Evolutionary conservation across 2,329 filamentous ascomycete genomes (phyloP).

Genomic region (Stromatinia cepivora): DNA sequence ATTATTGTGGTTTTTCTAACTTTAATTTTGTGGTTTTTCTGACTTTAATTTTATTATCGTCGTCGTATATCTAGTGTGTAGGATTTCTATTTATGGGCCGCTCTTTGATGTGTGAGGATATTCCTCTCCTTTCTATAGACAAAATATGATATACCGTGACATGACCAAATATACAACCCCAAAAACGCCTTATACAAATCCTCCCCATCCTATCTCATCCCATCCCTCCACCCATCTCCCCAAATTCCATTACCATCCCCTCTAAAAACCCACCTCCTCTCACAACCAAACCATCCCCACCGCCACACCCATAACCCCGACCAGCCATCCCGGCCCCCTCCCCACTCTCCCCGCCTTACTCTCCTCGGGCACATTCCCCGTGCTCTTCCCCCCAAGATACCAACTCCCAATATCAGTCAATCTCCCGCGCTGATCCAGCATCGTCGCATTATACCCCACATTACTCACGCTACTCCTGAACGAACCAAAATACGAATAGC

Average conservation of each 20-base stretch:
- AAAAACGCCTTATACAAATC: not conserved
- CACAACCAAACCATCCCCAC: not conserved
- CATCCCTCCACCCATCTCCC: no score
- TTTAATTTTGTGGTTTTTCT: no score
- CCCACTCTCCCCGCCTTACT: not conserved
- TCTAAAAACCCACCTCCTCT: not conserved
- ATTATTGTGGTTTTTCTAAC: no score
- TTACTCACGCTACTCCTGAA: slow-evolving; percentile 71
- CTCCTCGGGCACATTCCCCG: slow-evolving; percentile 41
- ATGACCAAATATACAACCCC: not conserved
- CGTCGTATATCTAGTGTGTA: no score
- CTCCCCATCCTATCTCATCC: not conserved
- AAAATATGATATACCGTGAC: not conserved
- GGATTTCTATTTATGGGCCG: no score
- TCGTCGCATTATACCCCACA: slow-evolving; percentile 69
- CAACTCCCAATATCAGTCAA: slow-evolving; percentile 75
- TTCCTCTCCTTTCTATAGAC: not conserved
- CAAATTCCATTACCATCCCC: not conserved
- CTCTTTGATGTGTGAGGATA: no score
- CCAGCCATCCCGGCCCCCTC: no score
- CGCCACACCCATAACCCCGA: not conserved
- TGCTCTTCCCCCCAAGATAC: slow-evolving; percentile 65
- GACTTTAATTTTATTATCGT: no score
- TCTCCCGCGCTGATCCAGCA: slow-evolving; percentile 66
- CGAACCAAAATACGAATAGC: slow-evolving; percentile 56